Percentiles rank a stretch among this genome's conserved stretches.
Evolutionary conservation across 805 yeast species (phyloP).

Genomic region (Candida methanosorbosa): DNA sequence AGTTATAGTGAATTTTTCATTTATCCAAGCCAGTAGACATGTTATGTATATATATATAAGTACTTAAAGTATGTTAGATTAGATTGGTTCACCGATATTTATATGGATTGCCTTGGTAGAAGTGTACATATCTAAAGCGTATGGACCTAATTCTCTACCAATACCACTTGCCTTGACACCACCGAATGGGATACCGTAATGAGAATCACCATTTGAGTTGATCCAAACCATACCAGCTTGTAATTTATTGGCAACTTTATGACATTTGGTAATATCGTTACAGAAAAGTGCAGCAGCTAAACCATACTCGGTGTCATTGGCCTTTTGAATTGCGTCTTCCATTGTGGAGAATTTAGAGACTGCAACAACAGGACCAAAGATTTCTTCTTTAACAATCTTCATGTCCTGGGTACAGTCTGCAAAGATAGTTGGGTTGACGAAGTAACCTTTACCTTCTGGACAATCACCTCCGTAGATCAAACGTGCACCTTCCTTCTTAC

Average conservation of each 20-base stretch:
- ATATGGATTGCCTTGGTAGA: conserved; percentile 65
- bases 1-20: too few species aligned
- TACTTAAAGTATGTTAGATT: too few species aligned
- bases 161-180: conserved; percentile 62
- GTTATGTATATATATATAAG: background rate
- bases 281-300: conserved; percentile 76
- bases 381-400: conserved; percentile 63
- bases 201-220: conserved; percentile 50
- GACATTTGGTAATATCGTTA: conserved; percentile 49
- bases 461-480: conserved; percentile 58
- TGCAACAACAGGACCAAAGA: conserved; percentile 89
- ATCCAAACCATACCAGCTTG: conserved; percentile 64
- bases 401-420: conserved; percentile 58
- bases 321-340: conserved; percentile 70
- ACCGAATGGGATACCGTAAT: conserved; percentile 55
- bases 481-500: conserved; percentile 63
- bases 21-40: too few species aligned
- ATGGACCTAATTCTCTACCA: conserved; percentile 61
- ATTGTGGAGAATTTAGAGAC: conserved; percentile 72
- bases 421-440: conserved; percentile 63
- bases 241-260: conserved; percentile 50
- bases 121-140: conserved; percentile 55
- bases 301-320: conserved; percentile 75
- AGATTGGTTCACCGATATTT: conserved; percentile 31
- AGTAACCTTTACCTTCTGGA: conserved; percentile 52